These are phyloP conservation scores for Golubevia sp. DNA, from an alignment of 1,284 basidiomycete genomes.

Conservation along the genomic window DNA sequence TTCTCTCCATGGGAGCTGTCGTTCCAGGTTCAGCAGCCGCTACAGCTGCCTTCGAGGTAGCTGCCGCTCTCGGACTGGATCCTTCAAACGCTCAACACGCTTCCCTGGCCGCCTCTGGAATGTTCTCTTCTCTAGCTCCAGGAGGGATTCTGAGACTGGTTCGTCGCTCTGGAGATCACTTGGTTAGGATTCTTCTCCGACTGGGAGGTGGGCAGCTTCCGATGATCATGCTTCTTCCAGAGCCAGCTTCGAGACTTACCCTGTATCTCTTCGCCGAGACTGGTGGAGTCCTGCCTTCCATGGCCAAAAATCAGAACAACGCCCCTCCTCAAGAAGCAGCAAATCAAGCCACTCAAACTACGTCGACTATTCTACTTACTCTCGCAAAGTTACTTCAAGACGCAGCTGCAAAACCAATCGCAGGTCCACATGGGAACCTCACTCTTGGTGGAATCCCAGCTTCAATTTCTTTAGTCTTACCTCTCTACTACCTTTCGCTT, in stretches of 20 bases:
- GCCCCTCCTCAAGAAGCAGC: too few species aligned
- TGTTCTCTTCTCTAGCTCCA: conserved; percentile 29
- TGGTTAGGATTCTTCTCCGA: conserved; percentile 31
- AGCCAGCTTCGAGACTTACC: conserved; percentile 28
- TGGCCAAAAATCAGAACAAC: conserved; percentile 7
- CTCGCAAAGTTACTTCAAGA: conserved; percentile 69
- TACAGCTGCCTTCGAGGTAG: conserved; percentile 28
- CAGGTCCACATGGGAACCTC: conserved; percentile 28
- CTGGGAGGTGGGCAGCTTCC: conserved; percentile 41
- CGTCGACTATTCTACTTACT: conserved; percentile 68
- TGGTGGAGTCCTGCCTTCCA: conserved; percentile 30
- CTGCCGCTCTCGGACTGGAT: conserved; percentile 36
- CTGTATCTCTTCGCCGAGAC: conserved; percentile 41
- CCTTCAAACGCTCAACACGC: conserved; percentile 26
- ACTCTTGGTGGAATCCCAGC: conserved; percentile 63
- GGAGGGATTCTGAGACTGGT: conserved; percentile 47
- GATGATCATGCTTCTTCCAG: conserved; percentile 42
- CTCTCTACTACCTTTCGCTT: conserved; percentile 70
- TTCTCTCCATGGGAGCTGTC: conserved; percentile 42
- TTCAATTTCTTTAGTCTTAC: conserved; percentile 65
- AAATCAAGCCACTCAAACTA: conserved; percentile 64
- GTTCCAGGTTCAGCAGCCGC: conserved; percentile 33
- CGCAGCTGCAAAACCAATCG: conserved; percentile 36
- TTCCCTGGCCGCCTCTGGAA: conserved; percentile 23
- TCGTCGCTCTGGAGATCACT: conserved; percentile 30